A percentile compares a stretch with the other conserved stretches of the same genome.
Evolutionary conservation across 176 grass and related monocot species (phyloP).

Genomic region (Alopecurus myosuroides): DNA sequence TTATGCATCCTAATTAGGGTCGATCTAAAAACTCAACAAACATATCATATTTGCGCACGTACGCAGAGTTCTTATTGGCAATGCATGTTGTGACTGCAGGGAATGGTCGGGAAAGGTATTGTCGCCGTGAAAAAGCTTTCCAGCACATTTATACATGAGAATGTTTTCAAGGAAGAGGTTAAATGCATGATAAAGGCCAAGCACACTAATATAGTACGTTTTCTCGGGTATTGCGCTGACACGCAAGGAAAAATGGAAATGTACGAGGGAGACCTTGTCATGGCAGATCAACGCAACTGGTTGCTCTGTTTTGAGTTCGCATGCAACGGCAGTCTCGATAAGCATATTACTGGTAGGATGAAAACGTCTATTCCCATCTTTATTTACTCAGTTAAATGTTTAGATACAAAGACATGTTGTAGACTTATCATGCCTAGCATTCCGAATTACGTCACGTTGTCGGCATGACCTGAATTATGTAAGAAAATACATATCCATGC

Average conservation of each 20-base stretch:
- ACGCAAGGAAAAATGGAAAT: neutral
- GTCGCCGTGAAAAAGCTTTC: neutral
- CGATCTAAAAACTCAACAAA: neutral
- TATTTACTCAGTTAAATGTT: neutral
- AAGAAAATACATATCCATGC: neutral
- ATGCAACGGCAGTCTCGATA: neutral
- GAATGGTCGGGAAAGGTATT: neutral
- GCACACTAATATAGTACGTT: neutral
- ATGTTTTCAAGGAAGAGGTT: neutral
- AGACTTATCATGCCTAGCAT: neutral
- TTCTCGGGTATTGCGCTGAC: neutral
- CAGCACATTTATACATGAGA: neutral
- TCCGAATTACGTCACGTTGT: neutral
- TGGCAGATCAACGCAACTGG: neutral
- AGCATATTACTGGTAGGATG: neutral
- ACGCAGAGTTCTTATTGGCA: neutral
- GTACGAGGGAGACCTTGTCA: neutral
- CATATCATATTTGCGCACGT: neutral
- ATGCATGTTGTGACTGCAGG: neutral
- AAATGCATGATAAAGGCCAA: neutral
- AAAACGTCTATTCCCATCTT: neutral
- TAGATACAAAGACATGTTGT: neutral
- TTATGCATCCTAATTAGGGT: neutral
- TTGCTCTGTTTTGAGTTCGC: neutral
- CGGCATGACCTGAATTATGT: neutral